Conservation (phyloP, 2,329 filamentous ascomycete species). For the Pyrenochaeta sp. region DNA sequence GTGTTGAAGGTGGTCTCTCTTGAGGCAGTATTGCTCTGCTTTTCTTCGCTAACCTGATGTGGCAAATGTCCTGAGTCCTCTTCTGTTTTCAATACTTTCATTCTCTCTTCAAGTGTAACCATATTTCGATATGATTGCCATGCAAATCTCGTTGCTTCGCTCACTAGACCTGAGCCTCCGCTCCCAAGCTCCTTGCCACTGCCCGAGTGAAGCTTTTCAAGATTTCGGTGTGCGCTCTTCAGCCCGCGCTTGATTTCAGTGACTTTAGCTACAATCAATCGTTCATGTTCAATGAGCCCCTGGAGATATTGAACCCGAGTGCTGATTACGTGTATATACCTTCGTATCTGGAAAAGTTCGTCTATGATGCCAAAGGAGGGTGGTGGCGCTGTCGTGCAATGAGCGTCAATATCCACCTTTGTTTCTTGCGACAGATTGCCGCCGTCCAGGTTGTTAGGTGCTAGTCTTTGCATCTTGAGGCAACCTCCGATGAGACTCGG, state of each 20-base stretch:
- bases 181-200: slow-evolving; percentile 11
- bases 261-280: slow-evolving; percentile 19
- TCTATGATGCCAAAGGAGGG: background rate
- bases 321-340: slow-evolving; percentile 2
- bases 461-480: background rate
- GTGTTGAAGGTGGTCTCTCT: background rate
- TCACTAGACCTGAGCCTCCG: slow-evolving; percentile 14
- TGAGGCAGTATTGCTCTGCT: background rate
- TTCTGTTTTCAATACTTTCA: slow-evolving; percentile 7
- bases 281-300: slow-evolving; percentile 17
- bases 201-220: slow-evolving; percentile 30
- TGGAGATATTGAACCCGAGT: slow-evolving; percentile 23
- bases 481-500: no score
- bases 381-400: background rate
- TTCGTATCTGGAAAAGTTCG: slow-evolving; percentile 5
- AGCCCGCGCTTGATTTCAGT: slow-evolving; percentile 29
- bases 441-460: background rate
- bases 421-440: background rate
- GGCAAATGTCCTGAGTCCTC: slow-evolving; percentile 2
- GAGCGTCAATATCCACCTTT: background rate
- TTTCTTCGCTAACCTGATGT: background rate
- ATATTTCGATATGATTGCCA: slow-evolving; percentile 30
- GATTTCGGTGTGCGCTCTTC: slow-evolving; percentile 22
- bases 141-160: slow-evolving; percentile 20
- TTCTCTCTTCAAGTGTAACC: slow-evolving; percentile 22